These are phyloP conservation scores for Penicillium sp. DNA, from an alignment of 2,329 filamentous ascomycete species.

Conservation along the genomic window DNA sequence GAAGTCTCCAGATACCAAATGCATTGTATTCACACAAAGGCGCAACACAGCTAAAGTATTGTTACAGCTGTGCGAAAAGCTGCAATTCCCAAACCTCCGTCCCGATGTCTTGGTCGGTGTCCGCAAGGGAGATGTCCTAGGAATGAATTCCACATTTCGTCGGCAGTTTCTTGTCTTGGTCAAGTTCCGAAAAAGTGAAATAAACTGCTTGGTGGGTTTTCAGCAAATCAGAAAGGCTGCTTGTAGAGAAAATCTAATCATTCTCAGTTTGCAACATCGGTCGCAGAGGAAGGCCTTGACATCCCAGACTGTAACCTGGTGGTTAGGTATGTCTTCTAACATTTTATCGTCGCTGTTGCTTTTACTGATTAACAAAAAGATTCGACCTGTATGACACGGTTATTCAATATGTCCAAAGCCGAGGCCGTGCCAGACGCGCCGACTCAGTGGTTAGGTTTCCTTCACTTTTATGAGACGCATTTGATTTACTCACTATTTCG, in stretches of 20 bases:
- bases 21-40: constrained; percentile 84
- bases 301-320: constrained; percentile 66
- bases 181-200: constrained; percentile 54
- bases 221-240: neutral
- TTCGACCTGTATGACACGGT: constrained; percentile 88
- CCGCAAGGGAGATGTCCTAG: constrained; percentile 50
- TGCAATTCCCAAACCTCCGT: constrained; percentile 59
- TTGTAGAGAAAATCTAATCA: neutral
- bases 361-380: constrained; percentile 40
- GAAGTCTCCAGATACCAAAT: constrained; percentile 57
- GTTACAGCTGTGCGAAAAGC: constrained; percentile 60
- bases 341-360: neutral
- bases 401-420: constrained; percentile 92
- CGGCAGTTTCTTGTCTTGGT: constrained; percentile 72
- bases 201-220: constrained; percentile 15
- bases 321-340: constrained; percentile 39
- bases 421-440: constrained; percentile 75
- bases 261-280: constrained; percentile 57
- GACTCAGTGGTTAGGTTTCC: constrained; percentile 58
- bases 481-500: constrained; percentile 3
- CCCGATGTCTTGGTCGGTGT: constrained; percentile 65
- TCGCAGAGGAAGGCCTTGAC: constrained; percentile 65
- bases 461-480: neutral
- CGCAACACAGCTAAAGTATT: constrained; percentile 74
- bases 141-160: constrained; percentile 64